Base-by-base conservation (phyloP, 345 rosid genomes). In the Hirschfeldia incana region DNA sequence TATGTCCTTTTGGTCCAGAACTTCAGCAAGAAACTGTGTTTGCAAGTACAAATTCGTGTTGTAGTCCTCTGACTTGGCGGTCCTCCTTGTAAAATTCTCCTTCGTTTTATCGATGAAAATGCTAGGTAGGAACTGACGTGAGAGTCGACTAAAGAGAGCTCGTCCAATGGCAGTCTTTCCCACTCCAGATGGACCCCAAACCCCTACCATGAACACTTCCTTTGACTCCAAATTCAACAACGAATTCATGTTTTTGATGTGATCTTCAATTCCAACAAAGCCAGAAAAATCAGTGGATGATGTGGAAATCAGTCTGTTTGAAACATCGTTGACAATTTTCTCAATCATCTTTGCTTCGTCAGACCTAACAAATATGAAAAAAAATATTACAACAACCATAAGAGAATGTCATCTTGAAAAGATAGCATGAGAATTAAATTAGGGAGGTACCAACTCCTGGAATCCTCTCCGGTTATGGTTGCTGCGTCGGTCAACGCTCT, bases 171-270 rank as follows among this genome's bases (percentile, higher is more conserved):
- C 32, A 63, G 67, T 63, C 67, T 63, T 63, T 1, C 67, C 67
- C n/a, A 63, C 26, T 63, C 67, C 67, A 32, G 42, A 32, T 63
- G 26, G 42, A 32, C 67, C 67, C 67, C 67, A 63, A 63, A 63
- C 7, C 6, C 67, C 67, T 13, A 63, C 6, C 67, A 32, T 63
- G 1, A 32, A 32, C 26, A 63, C 67, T 12, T 32, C 3, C 21
- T n/a, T 12, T 3, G 67, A 63, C 16, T 63, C 67, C 67, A 63
- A 32, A 0, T 32, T 3, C 12, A 63, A 32, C 1, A 32, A 32
- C 11, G 6, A 6, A 6, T 32, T n/a, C 42, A 63, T 32, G 11
- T n/a, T 63, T n/a, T n/a, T 63, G 2, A 63, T 32, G 42, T 63
- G 67, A 63, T 13, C 39, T 3, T 63, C 67, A 28, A 63, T 63